phyloP scores from a whole-genome alignment of 2,329 filamentous ascomycete genomes.

The Fusarium graminum region DNA sequence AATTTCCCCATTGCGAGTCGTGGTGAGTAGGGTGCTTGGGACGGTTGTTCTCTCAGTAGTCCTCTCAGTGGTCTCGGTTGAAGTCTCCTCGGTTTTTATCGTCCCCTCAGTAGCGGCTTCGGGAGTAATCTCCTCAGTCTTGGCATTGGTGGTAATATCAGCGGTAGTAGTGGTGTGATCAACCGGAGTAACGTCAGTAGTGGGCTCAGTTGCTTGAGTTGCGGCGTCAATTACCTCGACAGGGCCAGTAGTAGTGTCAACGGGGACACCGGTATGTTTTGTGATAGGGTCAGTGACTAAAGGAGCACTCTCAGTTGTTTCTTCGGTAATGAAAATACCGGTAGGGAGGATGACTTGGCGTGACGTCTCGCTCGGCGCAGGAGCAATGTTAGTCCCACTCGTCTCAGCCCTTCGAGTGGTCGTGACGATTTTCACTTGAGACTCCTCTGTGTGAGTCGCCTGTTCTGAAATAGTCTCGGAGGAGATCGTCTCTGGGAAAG shows the following conservation, averaged over 20 bases:
- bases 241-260: background rate
- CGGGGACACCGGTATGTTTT: background rate
- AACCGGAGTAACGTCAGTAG: too few relatives aligned
- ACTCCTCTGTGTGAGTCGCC: too few relatives aligned
- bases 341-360: background rate
- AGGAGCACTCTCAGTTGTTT: background rate
- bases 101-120: background rate
- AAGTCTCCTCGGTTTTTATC: background rate
- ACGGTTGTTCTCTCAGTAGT: background rate
- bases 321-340: background rate
- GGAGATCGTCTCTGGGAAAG: background rate
- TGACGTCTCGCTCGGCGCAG: background rate
- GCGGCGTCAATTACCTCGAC: background rate
- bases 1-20: constrained; percentile 10
- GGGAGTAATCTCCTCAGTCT: background rate
- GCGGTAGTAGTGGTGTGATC: too few relatives aligned
- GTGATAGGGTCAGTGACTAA: too few relatives aligned
- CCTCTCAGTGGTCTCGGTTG: constrained; percentile 1
- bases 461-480: background rate
- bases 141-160: background rate
- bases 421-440: background rate
- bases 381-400: background rate
- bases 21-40: constrained; percentile 17
- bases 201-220: constrained; percentile 4
- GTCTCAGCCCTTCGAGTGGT: background rate